Evolutionary conservation across 805 yeast species (phyloP).

Genomic region (Wickerhamomyces pijperi): DNA sequence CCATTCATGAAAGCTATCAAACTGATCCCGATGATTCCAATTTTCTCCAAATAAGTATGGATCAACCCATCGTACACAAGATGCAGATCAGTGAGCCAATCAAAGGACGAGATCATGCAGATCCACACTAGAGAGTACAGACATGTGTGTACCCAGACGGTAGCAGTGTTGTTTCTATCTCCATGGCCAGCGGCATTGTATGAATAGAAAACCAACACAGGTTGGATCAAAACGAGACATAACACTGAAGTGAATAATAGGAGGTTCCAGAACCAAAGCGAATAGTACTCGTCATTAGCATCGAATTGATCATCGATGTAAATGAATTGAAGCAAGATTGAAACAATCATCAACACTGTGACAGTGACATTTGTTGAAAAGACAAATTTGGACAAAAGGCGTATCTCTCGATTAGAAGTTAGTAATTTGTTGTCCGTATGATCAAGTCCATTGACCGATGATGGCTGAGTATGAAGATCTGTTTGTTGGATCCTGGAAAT

Average conservation of each 20-base stretch:
- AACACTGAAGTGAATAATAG: not conserved
- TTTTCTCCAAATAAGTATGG: constrained; percentile 10
- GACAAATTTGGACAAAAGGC: constrained; percentile 9
- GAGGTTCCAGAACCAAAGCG: not conserved
- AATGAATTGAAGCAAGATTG: not conserved
- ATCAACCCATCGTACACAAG: constrained; percentile 6
- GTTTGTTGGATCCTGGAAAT: constrained; percentile 3
- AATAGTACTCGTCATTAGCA: not conserved
- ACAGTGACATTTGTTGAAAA: constrained; percentile 2
- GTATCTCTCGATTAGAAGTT: constrained; percentile 1
- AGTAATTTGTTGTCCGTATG: not conserved
- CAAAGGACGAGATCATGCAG: constrained; percentile 10
- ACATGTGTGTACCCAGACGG: constrained; percentile 6
- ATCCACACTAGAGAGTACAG: constrained; percentile 10
- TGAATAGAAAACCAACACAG: not conserved
- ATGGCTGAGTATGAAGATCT: not conserved
- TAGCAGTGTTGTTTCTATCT: constrained; percentile 12
- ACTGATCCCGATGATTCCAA: constrained; percentile 18
- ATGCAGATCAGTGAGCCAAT: constrained; percentile 12
- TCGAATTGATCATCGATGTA: not conserved
- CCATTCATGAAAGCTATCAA: constrained; percentile 17
- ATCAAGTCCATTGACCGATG: too few species aligned
- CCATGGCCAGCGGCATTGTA: constrained; percentile 9
- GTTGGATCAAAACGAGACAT: not conserved
- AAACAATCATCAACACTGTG: not conserved